Evolutionary conservation across 805 yeast genomes (phyloP).

Genomic region (Priceomyces fermenticarens): DNA sequence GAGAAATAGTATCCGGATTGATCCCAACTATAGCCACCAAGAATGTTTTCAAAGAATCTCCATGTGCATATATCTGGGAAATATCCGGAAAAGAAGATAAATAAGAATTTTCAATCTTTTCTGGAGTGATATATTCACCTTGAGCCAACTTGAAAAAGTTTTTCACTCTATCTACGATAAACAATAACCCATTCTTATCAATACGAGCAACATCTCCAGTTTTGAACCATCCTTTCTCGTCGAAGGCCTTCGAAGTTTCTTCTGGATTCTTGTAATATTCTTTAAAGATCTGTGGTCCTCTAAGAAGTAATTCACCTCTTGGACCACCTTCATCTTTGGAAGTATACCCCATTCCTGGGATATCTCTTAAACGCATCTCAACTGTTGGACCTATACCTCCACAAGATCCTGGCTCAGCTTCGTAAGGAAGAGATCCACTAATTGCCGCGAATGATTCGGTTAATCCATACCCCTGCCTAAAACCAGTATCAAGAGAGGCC

Average conservation of each 20-base stretch:
- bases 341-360: constrained; percentile 58
- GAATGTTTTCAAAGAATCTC: constrained; percentile 25
- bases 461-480: constrained; percentile 69
- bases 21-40: constrained; percentile 30
- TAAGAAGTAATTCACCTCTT: constrained; percentile 53
- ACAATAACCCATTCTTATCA: constrained; percentile 26
- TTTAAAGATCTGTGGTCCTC: constrained; percentile 55
- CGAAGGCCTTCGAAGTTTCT: constrained; percentile 45
- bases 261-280: constrained; percentile 48
- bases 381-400: constrained; percentile 47
- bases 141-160: constrained; percentile 44
- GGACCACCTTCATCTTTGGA: constrained; percentile 31
- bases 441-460: constrained; percentile 65
- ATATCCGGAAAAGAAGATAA: constrained; percentile 26
- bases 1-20: constrained; percentile 15
- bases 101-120: constrained; percentile 36
- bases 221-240: constrained; percentile 51
- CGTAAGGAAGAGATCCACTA: constrained; percentile 38
- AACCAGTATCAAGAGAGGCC: constrained; percentile 57
- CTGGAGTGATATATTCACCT: constrained; percentile 42
- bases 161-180: constrained; percentile 49
- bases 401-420: constrained; percentile 33
- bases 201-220: constrained; percentile 52
- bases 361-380: constrained; percentile 55
- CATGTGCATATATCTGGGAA: constrained; percentile 30